These are phyloP conservation scores for Cutaneotrichosporon dermatis DNA, from an alignment of 1,284 basidiomycete genomes.

Conservation along the genomic window DNA sequence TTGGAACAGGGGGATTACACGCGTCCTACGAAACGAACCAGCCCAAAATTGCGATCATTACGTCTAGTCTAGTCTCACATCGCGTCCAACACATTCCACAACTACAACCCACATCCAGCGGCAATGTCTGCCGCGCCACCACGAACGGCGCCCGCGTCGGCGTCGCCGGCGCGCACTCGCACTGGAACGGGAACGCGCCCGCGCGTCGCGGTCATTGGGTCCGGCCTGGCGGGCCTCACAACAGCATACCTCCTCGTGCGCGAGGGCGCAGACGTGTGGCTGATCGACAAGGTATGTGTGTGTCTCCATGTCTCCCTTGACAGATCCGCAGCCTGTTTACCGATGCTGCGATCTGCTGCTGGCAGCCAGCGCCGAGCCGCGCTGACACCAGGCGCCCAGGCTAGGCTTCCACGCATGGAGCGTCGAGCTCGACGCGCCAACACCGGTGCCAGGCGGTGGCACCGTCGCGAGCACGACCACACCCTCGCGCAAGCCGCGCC, in stretches of 20 bases:
- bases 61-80: too few species aligned
- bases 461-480: neutral
- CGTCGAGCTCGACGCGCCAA: slow-evolving; percentile 28
- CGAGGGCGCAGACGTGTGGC: slow-evolving; percentile 59
- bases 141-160: too few species aligned
- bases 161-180: too few species aligned
- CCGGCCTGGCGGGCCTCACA: slow-evolving; percentile 66
- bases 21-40: too few species aligned
- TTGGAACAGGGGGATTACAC: too few species aligned
- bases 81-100: too few species aligned
- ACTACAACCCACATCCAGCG: too few species aligned
- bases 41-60: too few species aligned
- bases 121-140: too few species aligned
- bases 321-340: neutral
- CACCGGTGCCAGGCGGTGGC: slow-evolving; percentile 42
- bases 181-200: neutral
- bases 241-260: slow-evolving; percentile 58
- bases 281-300: slow-evolving; percentile 65
- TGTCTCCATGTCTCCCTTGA: neutral
- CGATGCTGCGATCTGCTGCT: too few species aligned
- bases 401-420: slow-evolving; percentile 42
- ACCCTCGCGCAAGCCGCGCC: neutral
- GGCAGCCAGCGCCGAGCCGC: neutral
- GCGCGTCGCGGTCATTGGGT: slow-evolving; percentile 61
- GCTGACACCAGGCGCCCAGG: slow-evolving; percentile 11